phyloP scores from a whole-genome alignment of 2,329 filamentous ascomycete species.

The Colletotrichum somersetense region DNA sequence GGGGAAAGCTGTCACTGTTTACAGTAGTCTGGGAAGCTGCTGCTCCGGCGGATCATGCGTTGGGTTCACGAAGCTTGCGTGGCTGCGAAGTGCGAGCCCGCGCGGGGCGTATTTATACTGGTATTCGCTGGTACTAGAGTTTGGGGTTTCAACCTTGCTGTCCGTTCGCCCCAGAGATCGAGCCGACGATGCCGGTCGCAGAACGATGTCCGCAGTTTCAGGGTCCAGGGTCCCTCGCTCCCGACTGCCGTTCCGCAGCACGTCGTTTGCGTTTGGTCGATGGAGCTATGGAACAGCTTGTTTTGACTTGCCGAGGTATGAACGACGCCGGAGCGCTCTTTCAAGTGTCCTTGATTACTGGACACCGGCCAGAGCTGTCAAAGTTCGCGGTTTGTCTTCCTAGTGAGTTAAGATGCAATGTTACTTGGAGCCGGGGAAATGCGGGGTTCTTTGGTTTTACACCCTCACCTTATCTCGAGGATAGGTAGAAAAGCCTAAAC shows the following conservation, averaged over 20 bases:
- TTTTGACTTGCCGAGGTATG: conserved; percentile 16
- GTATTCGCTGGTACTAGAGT: conserved; percentile 5
- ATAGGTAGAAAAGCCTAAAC: background rate
- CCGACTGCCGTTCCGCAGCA: background rate
- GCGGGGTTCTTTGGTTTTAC: background rate
- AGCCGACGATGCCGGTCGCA: conserved; percentile 12
- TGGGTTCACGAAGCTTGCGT: no score
- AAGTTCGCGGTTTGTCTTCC: background rate
- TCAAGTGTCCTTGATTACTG: background rate
- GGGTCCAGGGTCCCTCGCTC: conserved; percentile 15
- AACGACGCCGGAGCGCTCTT: background rate
- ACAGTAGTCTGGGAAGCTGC: no score
- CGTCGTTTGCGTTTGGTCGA: conserved; percentile 5
- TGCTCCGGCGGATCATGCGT: background rate
- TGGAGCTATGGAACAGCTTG: background rate
- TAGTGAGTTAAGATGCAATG: background rate
- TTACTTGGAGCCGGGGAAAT: background rate
- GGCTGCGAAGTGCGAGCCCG: background rate
- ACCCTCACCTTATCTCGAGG: background rate
- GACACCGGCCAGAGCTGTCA: background rate
- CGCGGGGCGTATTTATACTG: conserved; percentile 1
- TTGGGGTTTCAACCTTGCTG: conserved; percentile 28
- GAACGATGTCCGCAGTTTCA: conserved; percentile 7
- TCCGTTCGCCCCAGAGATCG: conserved; percentile 26
- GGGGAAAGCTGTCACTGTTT: background rate